These are phyloP conservation scores for Cryptococcus wingfieldii DNA, from an alignment of 1,284 basidiomycete genomes.

Conservation along the genomic window DNA sequence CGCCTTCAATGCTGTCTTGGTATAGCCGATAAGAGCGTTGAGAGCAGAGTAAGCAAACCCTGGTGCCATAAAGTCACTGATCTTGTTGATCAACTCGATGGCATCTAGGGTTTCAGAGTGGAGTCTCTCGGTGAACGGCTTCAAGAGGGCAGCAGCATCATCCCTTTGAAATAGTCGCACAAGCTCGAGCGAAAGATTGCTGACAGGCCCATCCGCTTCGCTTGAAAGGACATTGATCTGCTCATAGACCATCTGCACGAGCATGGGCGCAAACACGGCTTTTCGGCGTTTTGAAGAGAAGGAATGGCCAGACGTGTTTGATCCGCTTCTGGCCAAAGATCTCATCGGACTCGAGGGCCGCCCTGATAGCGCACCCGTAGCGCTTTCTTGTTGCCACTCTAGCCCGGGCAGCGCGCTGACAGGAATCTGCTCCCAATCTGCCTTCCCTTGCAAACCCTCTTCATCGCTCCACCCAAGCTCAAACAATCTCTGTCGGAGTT, in stretches of 20 bases:
- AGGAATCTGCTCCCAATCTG: slow-evolving; percentile 39
- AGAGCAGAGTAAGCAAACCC: slow-evolving; percentile 63
- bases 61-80: slow-evolving; percentile 58
- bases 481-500: slow-evolving; percentile 39
- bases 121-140: slow-evolving; percentile 62
- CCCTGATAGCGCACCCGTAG: neutral
- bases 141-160: slow-evolving; percentile 62
- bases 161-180: slow-evolving; percentile 69
- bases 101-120: slow-evolving; percentile 53
- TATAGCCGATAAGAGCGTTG: slow-evolving; percentile 65
- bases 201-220: slow-evolving; percentile 57
- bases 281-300: slow-evolving; percentile 14
- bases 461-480: slow-evolving; percentile 45
- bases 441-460: slow-evolving; percentile 13
- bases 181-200: slow-evolving; percentile 57
- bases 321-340: slow-evolving; percentile 14
- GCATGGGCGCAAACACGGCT: slow-evolving; percentile 31
- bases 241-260: slow-evolving; percentile 22
- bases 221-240: slow-evolving; percentile 50
- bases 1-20: slow-evolving; percentile 58
- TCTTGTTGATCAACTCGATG: slow-evolving; percentile 56
- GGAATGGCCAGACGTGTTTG: slow-evolving; percentile 21
- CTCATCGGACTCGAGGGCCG: slow-evolving; percentile 12
- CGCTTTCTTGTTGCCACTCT: slow-evolving; percentile 14
- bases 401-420: slow-evolving; percentile 26